Evolutionary conservation across 768 basidiomycete species (phyloP).

Genomic region (Amanita subjunquillea): DNA sequence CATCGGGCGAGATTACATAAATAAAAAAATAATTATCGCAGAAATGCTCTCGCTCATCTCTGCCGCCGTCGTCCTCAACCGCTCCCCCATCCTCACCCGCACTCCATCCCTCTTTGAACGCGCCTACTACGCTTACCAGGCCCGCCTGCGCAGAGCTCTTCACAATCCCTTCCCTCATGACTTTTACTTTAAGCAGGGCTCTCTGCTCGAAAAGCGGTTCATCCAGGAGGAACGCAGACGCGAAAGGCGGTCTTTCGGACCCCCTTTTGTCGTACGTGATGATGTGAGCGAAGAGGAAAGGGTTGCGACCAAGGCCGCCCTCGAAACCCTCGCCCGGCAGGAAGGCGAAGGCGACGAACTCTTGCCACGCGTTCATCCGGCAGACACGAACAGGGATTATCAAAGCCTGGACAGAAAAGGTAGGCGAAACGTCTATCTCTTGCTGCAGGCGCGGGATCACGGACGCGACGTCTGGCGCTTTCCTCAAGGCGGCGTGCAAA

Average conservation of each 20-base stretch:
- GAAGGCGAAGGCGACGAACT: conserved; percentile 56
- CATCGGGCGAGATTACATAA: conserved; percentile 28
- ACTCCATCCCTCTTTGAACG: conserved; percentile 65
- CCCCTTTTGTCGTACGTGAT: conserved; percentile 38
- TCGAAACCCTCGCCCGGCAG: conserved; percentile 44
- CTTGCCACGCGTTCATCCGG: conserved; percentile 47
- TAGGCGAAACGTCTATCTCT: conserved; percentile 81
- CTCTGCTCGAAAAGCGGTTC: conserved; percentile 75
- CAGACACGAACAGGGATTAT: conserved; percentile 50
- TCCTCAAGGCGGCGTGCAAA: conserved; percentile 55
- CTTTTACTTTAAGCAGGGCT: conserved; percentile 92
- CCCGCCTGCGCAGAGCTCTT: conserved; percentile 72
- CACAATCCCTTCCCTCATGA: conserved; percentile 83
- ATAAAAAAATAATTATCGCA: background rate
- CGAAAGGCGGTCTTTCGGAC: conserved; percentile 68
- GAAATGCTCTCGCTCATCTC: conserved; percentile 18
- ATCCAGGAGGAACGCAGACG: conserved; percentile 63
- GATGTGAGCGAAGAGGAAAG: conserved; percentile 34
- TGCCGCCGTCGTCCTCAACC: conserved; percentile 67
- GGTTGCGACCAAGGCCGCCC: conserved; percentile 45
- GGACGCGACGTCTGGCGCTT: conserved; percentile 68
- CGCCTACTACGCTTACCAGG: conserved; percentile 78
- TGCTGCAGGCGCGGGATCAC: conserved; percentile 45
- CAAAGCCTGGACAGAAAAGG: conserved; percentile 75
- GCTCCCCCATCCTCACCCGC: conserved; percentile 66